Evolutionary conservation across 2,329 filamentous ascomycete genomes (phyloP), one percentile per base, ranked within the genome.

Genomic region (Talaromyces sp.): DNA sequence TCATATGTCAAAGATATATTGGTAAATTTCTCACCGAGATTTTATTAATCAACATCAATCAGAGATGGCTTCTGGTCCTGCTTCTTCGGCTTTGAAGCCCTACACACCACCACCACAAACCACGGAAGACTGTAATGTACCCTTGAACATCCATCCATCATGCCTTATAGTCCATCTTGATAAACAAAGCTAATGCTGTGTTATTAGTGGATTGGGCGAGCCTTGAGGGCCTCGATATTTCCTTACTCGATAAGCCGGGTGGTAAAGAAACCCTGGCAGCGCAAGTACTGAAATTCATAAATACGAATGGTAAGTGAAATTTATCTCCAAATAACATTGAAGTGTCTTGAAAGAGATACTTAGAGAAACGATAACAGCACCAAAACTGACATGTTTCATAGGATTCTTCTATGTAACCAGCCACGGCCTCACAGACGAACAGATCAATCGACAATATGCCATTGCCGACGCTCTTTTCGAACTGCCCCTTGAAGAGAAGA

Each of bases 391-490:
- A 31, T 66, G 72, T 40, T 3, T 11, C 56, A 68, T 70, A 62
- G 81, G 83, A 0, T 83, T 86, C 72, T 87, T 86, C 72, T 85
- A 86, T 61, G 79, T 86, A 19, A 81, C 79, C 59, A 84, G 85
- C 69, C 85, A 82, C 60, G 83, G 83, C 28, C 75, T 87, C 15
- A 73, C 71, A 0, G 81, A 86, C 66, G 82, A 84, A 43, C 74
- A 84, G 65, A 77, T 87, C 1, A 79, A 86, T 62, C 74, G 76
- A 6, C 84, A 87, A 62, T 87, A 85, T 61, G 81, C 83, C 11
- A 77, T 87, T 2, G 84, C 80, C 1, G 81, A 83, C 58, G 75
- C 81, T 31, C 78, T 87, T 61, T 86, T 86, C 64, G 68, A 79
- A 4, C 72, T 86, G 0, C 76, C 83, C 0, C 73, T 77, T 0